Percentiles rank a stretch among this genome's conserved stretches.
These are phyloP conservation scores for Blastomyces silverae DNA, from an alignment of 2,329 filamentous ascomycete genomes.

Conservation along the genomic window DNA sequence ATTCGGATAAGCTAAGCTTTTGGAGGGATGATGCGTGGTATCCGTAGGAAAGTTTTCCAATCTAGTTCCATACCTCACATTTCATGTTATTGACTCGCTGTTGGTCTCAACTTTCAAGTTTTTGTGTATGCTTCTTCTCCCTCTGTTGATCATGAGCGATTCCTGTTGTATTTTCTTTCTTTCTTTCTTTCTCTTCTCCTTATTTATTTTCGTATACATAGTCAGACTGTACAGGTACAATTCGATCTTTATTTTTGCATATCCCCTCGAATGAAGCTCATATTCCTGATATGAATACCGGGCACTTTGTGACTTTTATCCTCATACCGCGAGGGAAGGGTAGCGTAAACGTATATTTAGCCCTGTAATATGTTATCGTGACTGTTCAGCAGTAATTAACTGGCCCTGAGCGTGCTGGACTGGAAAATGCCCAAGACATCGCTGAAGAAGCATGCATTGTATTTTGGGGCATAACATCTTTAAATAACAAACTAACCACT, in stretches of 20 bases:
- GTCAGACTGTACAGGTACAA: background rate
- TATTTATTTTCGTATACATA: background rate
- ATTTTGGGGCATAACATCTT: background rate
- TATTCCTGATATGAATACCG: background rate
- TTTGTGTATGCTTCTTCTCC: background rate
- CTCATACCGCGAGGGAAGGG: too few relatives aligned
- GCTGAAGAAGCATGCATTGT: background rate
- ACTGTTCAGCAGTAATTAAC: background rate
- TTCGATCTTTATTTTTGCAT: background rate
- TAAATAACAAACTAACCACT: background rate
- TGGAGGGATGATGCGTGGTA: background rate
- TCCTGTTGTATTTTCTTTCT: background rate
- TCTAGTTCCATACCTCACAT: background rate
- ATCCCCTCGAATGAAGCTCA: background rate
- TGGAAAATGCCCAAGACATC: background rate
- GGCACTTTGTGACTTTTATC: too few relatives aligned
- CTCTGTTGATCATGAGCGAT: background rate
- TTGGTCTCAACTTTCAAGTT: background rate
- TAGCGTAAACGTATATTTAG: too few relatives aligned
- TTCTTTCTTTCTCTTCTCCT: background rate
- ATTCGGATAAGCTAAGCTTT: background rate
- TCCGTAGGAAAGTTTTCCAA: background rate
- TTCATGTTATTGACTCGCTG: background rate
- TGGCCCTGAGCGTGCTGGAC: background rate
- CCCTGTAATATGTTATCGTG: too few relatives aligned